Evolutionary conservation across 2,329 filamentous ascomycete genomes (phyloP), one percentile per base, ranked within the genome.

Genomic region (Aspergillus texensis): DNA sequence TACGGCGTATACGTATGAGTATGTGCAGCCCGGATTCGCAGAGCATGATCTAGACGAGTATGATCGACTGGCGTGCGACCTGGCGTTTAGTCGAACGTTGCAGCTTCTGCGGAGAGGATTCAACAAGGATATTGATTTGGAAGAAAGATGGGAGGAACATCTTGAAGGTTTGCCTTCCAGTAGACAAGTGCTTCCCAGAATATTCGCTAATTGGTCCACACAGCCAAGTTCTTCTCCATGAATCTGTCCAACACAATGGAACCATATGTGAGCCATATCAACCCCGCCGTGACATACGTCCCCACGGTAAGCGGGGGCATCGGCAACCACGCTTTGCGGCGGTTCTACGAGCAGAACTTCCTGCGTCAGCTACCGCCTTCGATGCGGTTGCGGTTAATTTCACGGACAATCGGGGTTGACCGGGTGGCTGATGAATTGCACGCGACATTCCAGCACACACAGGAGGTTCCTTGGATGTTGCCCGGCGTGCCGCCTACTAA

Each of bases 1-100:
- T 60, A 72, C 71, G 8, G 72, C 74, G 4, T 88, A 84, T 70
- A 82, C 82, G 0, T 90, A 90, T 67, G 80, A 83, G 12, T 80
- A 82, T 64, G 85, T 78, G 0, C 79, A 86, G 57, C 78, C 86
- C 0, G 91, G 91, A 0, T 93, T 94, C 66, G 91, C 91, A 0
- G 90, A 93, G 75, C 83, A 84, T 24, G 87, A 92, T 61, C 74
- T 91, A 36, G 88, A 91, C 2, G 86, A 90, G 67, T 93, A 88
- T 69, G 85, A 92, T 66, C 80, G 83, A 11, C 80, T 91, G 3
- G 84, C 85, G 0, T 86, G 89, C 1, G 84, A 85, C n/a, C 71
- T 93, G 24, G 89, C 91, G 0, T 93, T 89, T 84, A 86, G 84
- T n/a, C 82, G 91, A 9, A 89, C 86, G 41, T 71, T 94, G 62